Percentiles rank a stretch among this genome's conserved stretches.
Evolutionary conservation across 129 eudicot species (phyloP).

Genomic region (Pittosporum tobira): DNA sequence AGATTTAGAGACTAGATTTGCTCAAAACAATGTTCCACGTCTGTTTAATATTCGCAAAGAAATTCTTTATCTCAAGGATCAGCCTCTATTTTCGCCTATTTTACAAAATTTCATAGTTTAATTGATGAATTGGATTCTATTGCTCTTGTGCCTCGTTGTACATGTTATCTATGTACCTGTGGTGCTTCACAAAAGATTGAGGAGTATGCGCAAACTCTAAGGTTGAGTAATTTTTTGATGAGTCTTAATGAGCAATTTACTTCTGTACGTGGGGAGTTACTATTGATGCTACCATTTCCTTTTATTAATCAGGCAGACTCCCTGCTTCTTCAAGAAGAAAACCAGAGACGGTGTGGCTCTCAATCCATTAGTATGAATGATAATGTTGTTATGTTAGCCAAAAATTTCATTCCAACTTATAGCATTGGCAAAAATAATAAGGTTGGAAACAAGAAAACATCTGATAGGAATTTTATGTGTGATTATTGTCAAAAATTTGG

Average conservation of each 20-base stretch:
- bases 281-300: background rate
- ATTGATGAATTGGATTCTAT: background rate
- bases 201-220: background rate
- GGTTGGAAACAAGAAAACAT: fast-evolving
- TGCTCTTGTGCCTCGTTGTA: background rate
- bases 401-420: too few relatives aligned
- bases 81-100: too few relatives aligned
- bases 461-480: background rate
- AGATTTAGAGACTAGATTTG: too few relatives aligned
- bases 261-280: background rate
- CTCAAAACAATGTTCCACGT: too few relatives aligned
- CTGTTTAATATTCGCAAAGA: too few relatives aligned
- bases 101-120: background rate
- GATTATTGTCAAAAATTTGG: background rate
- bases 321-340: background rate
- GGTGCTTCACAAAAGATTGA: background rate
- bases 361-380: too few relatives aligned
- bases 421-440: too few relatives aligned
- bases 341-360: background rate
- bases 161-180: background rate
- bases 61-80: too few relatives aligned
- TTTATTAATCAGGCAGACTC: background rate
- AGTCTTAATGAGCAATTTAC: background rate
- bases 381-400: too few relatives aligned
- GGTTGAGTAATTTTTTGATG: background rate